Base-by-base conservation (phyloP, 805 yeast species). In the Myxozyma lipomycoides region DNA sequence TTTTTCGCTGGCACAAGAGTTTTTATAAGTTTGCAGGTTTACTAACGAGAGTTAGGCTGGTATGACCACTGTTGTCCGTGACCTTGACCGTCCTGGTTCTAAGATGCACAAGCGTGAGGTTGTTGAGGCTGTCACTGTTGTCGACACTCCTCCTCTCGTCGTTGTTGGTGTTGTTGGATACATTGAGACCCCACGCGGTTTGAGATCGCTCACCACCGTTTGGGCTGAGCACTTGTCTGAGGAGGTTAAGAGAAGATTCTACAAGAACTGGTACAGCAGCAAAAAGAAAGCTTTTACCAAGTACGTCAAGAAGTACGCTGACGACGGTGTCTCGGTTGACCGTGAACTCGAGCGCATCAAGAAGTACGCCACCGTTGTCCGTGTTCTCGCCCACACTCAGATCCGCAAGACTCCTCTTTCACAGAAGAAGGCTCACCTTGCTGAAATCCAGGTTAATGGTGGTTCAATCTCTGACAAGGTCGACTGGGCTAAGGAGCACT, bases 251-350 rank as follows among this genome's bases (percentile, higher is more conserved):
- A 88, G 98, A 84, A 88, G 97, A 83, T 93, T 93, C 96, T 93
- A 93, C 96, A 93, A 90, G 88, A 93, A 91, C 96, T 93, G 98
- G 98, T 93, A 87, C 96, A 90, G 90, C 84, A 84, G 96, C 68
- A 93, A 93, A 91, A 93, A 93, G 96, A 90, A 90, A 91, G 98
- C 98, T 72, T 93, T 93, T 95, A 86, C 98, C 86, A 90, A 91
- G 81, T 93, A 93, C 88, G 85, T 98, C 76, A 85, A 93, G 77
- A 91, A 93, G 83, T 91, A 90, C 85, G 86, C 97, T 68, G 61
- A 56, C 30, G 56, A 45, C 38, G 89, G 88, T 72, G 82, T 84
- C 72, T 83, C 84, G 72, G 77, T 91, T 70, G 95, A 85, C 76
- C 85, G 86, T 74, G 98, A 93, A 81, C 83, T 93, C 73, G 98